Conservation (phyloP, 768 basidiomycete genomes). For the Suillus tomentosus region DNA sequence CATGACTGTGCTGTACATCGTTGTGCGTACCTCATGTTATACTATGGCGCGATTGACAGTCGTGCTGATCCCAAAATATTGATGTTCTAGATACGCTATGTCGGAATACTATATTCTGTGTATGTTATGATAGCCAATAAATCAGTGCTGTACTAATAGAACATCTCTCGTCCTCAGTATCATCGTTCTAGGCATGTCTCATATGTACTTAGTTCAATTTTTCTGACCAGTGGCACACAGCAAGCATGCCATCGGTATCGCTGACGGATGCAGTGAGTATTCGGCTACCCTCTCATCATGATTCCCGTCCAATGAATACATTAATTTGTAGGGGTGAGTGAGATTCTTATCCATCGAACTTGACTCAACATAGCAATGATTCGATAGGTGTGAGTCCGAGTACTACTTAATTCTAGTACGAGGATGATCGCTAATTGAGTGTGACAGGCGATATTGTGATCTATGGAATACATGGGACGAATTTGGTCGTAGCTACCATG, state of each 20-base stretch:
- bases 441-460: fast-evolving
- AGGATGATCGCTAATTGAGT: not conserved
- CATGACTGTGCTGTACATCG: too few species aligned
- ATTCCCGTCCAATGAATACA: not conserved
- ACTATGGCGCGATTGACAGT: too few species aligned
- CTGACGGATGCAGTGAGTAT: not conserved
- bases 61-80: too few species aligned
- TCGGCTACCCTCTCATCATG: not conserved
- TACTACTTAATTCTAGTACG: not conserved
- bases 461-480: not conserved
- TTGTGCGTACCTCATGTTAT: too few species aligned
- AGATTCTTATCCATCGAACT: not conserved
- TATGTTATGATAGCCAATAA: too few species aligned
- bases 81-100: too few species aligned
- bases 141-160: too few species aligned
- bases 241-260: not conserved
- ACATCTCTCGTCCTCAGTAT: too few species aligned
- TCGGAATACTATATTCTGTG: too few species aligned
- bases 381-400: not conserved
- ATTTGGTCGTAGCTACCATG: not conserved
- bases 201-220: too few species aligned
- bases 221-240: not conserved
- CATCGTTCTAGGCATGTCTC: too few species aligned
- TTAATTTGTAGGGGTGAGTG: not conserved
- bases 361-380: not conserved